Conservation (phyloP, 116 monocot genomes). For the Trichopus zeylanicus region DNA sequence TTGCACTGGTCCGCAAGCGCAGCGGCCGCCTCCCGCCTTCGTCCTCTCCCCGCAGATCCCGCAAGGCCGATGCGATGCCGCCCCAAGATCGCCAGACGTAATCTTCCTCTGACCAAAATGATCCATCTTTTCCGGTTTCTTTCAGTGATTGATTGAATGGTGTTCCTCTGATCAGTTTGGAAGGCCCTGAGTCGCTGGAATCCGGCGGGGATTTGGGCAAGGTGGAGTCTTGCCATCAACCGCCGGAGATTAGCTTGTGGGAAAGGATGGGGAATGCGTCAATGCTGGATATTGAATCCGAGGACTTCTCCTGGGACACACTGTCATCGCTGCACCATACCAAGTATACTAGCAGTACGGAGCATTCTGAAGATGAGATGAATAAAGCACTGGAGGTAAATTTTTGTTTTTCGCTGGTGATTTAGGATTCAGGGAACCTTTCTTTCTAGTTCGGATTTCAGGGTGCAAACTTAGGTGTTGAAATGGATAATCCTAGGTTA, state of each 20-base stretch:
- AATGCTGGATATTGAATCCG: conserved; percentile 67
- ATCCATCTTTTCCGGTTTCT: neutral
- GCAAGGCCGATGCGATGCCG: conserved; percentile 20
- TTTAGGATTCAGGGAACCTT: neutral
- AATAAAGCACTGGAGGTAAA: conserved; percentile 78
- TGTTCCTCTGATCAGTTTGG: neutral
- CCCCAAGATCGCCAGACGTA: neutral
- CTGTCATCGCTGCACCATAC: conserved; percentile 79
- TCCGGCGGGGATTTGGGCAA: conserved; percentile 13
- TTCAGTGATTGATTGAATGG: neutral
- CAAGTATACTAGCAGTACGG: conserved; percentile 62
- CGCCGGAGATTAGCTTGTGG: conserved; percentile 57
- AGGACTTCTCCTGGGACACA: conserved; percentile 51
- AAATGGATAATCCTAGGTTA: too few species aligned
- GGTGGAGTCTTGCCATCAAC: conserved; percentile 14
- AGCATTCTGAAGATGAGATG: conserved; percentile 79
- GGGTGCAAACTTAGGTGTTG: too few species aligned
- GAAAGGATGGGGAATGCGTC: conserved; percentile 78
- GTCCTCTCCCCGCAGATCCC: conserved; percentile 30
- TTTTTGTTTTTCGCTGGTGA: neutral
- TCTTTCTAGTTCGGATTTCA: too few species aligned
- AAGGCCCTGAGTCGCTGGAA: conserved; percentile 1
- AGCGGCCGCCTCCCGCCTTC: conserved; percentile 35
- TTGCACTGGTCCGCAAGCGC: conserved; percentile 58
- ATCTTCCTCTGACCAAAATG: neutral